These are phyloP conservation scores for Penicillium pulvis DNA, from an alignment of 495 filamentous ascomycete genomes.

Conservation along the genomic window DNA sequence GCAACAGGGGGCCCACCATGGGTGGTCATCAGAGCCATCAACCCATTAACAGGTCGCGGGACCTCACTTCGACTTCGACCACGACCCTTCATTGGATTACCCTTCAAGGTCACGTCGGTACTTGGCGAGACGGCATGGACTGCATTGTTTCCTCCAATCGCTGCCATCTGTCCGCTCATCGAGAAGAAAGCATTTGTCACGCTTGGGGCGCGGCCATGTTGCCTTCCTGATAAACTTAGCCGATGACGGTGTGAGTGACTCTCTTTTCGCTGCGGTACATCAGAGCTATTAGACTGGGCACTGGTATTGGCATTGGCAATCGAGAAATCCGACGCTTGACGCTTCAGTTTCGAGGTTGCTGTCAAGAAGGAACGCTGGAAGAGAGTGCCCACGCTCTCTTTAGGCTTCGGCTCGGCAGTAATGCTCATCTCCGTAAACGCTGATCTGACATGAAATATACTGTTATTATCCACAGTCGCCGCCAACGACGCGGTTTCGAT, in stretches of 20 bases:
- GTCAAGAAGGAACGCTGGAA: constrained; percentile 57
- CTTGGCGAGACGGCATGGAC: constrained; percentile 49
- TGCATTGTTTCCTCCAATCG: constrained; percentile 64
- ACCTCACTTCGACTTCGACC: constrained; percentile 77
- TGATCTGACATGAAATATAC: constrained; percentile 53
- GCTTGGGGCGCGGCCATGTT: constrained; percentile 59
- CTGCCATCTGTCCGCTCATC: constrained; percentile 61
- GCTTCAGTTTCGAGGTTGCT: constrained; percentile 31
- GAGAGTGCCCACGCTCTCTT: constrained; percentile 37
- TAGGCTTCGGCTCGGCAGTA: constrained; percentile 44
- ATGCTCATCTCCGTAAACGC: constrained; percentile 66
- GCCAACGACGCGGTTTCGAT: constrained; percentile 58
- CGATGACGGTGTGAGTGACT: constrained; percentile 56
- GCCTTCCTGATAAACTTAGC: constrained; percentile 52
- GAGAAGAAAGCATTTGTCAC: constrained; percentile 65
- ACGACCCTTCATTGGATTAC: constrained; percentile 57
- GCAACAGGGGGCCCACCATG: constrained; percentile 52
- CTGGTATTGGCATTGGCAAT: constrained; percentile 30
- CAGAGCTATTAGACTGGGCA: constrained; percentile 35
- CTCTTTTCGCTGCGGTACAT: constrained; percentile 42
- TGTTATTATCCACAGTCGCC: constrained; percentile 67
- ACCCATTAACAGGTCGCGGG: constrained; percentile 44
- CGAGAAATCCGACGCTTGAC: constrained; percentile 38
- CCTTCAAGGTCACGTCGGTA: constrained; percentile 53
- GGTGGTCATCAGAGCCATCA: constrained; percentile 50